These are phyloP conservation scores for Yarrowia sp. DNA, from an alignment of 805 yeast species.

Conservation along the genomic window DNA sequence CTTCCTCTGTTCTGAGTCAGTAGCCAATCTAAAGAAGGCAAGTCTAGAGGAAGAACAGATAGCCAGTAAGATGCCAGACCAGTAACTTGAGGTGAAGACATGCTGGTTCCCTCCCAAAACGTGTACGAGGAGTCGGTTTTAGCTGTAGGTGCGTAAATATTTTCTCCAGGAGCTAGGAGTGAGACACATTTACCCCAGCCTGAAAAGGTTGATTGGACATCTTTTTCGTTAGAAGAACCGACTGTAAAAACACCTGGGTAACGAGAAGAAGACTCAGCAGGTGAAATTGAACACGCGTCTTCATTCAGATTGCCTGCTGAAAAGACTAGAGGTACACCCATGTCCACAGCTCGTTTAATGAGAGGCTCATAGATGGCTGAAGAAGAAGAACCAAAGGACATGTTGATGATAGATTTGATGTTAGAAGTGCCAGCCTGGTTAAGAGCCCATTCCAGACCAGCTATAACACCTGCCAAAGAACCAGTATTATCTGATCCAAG, in stretches of 20 bases:
- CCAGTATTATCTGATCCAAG: constrained; percentile 81
- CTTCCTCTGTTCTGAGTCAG: not conserved
- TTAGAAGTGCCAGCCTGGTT: not conserved
- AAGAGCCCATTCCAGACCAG: constrained; percentile 33
- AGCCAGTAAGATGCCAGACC: constrained; percentile 1
- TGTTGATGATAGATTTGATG: not conserved
- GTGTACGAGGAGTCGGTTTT: not conserved
- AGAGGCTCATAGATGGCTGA: not conserved
- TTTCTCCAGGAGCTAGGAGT: not conserved
- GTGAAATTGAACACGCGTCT: not conserved
- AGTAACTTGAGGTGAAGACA: not conserved
- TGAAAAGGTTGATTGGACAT: not conserved
- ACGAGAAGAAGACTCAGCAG: not conserved
- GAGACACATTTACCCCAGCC: constrained; percentile 1
- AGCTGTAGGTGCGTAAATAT: not conserved
- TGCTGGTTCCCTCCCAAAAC: not conserved
- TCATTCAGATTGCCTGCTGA: not conserved
- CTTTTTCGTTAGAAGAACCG: not conserved
- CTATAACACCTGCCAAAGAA: constrained; percentile 76
- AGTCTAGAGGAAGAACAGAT: not conserved
- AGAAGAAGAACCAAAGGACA: not conserved
- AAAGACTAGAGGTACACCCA: not conserved
- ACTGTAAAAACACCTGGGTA: not conserved
- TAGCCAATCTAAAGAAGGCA: not conserved
- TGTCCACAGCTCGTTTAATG: not conserved